Percentiles rank a stretch among this genome's conserved stretches.
These are phyloP conservation scores for Suhomyces sp. DNA, from an alignment of 805 yeast species.

Conservation along the genomic window DNA sequence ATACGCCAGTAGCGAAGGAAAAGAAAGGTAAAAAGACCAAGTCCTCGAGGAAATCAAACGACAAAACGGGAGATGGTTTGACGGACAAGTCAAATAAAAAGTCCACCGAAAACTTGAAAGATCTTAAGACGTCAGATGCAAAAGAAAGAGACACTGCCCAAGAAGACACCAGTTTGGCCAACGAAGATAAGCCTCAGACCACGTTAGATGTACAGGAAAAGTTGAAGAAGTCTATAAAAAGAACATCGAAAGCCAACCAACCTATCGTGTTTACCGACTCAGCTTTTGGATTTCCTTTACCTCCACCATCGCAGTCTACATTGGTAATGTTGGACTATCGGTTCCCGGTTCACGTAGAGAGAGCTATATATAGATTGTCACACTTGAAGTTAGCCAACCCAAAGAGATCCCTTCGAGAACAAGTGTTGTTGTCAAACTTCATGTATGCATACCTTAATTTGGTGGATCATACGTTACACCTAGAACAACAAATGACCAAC, in stretches of 20 bases:
- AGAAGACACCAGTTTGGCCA: constrained; percentile 4
- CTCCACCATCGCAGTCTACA: constrained; percentile 75
- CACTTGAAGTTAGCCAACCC: constrained; percentile 95
- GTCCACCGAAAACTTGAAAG: constrained; percentile 10
- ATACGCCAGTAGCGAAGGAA: constrained; percentile 6
- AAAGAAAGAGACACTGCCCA: constrained; percentile 6
- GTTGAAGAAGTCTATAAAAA: constrained; percentile 38
- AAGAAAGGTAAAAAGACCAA: constrained; percentile 9
- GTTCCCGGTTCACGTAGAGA: constrained; percentile 90
- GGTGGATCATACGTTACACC: constrained; percentile 84
- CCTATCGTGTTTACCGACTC: constrained; percentile 61
- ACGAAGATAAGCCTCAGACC: constrained; percentile 25
- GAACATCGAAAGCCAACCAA: constrained; percentile 43
- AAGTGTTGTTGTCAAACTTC: constrained; percentile 88
- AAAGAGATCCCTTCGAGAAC: constrained; percentile 85
- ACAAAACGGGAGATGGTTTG: background rate
- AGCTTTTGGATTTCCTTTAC: constrained; percentile 84
- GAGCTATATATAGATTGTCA: constrained; percentile 90
- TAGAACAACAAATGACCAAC: constrained; percentile 53
- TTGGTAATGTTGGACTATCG: constrained; percentile 79
- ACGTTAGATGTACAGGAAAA: constrained; percentile 44
- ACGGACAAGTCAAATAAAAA: constrained; percentile 3
- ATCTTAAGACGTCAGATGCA: constrained; percentile 1
- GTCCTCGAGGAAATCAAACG: constrained; percentile 3
- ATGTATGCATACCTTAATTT: constrained; percentile 96